These are phyloP conservation scores for Russula dissimulans DNA, from an alignment of 768 basidiomycete species.

Conservation along the genomic window DNA sequence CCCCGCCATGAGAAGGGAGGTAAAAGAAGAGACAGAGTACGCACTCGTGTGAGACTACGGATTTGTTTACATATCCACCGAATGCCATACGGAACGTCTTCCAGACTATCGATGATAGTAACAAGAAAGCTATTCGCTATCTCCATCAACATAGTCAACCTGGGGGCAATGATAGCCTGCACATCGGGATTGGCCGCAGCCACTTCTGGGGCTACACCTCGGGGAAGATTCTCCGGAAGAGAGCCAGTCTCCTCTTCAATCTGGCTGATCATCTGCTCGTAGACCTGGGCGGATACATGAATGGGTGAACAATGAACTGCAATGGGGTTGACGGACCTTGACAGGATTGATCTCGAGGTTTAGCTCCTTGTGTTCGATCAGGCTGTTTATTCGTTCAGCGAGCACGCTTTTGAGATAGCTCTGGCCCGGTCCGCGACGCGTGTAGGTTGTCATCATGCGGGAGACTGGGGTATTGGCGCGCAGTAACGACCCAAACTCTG, in stretches of 20 bases:
- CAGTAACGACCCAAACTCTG: conserved; percentile 96
- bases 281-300: conserved; percentile 55
- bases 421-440: conserved; percentile 95
- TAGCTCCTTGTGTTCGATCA: conserved; percentile 99
- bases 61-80: conserved; percentile 99
- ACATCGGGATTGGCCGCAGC: conserved; percentile 93
- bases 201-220: conserved; percentile 90
- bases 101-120: conserved; percentile 97
- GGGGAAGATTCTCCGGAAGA: conserved; percentile 82
- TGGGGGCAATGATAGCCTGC: conserved; percentile 94
- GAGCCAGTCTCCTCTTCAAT: conserved; percentile 96
- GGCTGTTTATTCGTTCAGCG: conserved; percentile 94
- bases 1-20: background rate
- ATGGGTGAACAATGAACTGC: background rate
- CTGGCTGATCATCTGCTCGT: conserved; percentile 99
- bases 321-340: conserved; percentile 49
- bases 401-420: conserved; percentile 96
- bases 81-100: conserved; percentile 97
- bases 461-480: conserved; percentile 99
- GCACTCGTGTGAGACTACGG: conserved; percentile 85
- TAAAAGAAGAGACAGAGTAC: conserved; percentile 21
- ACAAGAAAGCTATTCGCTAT: conserved; percentile 96
- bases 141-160: conserved; percentile 98
- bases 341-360: conserved; percentile 99
- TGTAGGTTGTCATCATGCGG: conserved; percentile 99